Evolutionary conservation across 306 rosid genomes (phyloP).

Genomic region (Quercus aquifolioides): DNA sequence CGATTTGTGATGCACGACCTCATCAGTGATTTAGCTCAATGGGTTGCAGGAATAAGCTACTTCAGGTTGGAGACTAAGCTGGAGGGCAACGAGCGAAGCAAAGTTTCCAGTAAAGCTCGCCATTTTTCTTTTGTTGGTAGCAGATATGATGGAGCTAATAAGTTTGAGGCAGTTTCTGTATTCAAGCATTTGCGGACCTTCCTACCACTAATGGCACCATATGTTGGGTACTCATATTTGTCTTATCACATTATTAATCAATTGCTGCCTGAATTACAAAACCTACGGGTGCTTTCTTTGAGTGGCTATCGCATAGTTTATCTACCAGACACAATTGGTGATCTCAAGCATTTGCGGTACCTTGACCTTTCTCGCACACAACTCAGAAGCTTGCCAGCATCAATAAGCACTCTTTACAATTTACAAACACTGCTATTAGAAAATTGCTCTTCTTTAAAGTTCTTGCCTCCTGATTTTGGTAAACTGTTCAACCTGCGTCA

Average conservation of each 20-base stretch:
- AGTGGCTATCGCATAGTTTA: not conserved
- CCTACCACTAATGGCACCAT: no score
- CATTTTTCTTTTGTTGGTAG: no score
- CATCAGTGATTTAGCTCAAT: not conserved
- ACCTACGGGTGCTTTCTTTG: not conserved
- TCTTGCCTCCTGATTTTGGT: not conserved
- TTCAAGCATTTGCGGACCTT: no score
- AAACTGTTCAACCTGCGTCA: not conserved
- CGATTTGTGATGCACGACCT: not conserved
- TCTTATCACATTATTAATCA: no score
- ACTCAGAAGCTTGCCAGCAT: not conserved
- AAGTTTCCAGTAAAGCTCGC: not conserved
- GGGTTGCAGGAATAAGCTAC: not conserved
- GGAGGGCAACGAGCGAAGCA: not conserved
- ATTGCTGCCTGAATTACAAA: not conserved
- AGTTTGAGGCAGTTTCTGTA: no score
- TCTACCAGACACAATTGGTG: not conserved
- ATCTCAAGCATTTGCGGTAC: slow-evolving; percentile 3
- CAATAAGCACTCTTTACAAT: not conserved
- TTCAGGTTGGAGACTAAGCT: no score
- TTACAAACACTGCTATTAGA: not conserved
- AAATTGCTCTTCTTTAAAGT: not conserved
- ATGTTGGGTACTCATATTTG: no score
- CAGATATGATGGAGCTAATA: no score
- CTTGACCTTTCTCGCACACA: not conserved